Evolutionary conservation across 352 stramenopile species (phyloP).

Genomic region (Phytophthora sojae): DNA sequence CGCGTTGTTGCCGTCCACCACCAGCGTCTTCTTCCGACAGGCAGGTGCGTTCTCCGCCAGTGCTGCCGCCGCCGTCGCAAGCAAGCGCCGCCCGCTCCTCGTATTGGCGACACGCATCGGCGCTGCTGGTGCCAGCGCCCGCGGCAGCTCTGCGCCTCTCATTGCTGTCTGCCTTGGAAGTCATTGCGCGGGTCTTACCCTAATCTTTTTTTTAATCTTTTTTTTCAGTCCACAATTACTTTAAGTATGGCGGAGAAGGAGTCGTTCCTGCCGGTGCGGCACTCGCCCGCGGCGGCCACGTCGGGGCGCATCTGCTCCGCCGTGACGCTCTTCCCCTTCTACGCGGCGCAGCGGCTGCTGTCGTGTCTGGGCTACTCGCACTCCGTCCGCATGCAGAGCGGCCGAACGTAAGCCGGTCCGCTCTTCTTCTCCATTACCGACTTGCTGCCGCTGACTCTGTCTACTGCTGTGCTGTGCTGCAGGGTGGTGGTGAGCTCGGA

Average conservation of each 20-base stretch:
- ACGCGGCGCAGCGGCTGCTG: conserved; percentile 66
- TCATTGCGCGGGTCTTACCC: not conserved
- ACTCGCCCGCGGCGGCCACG: conserved; percentile 10
- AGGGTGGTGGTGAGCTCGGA: conserved; percentile 68
- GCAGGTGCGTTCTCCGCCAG: not conserved
- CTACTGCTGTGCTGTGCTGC: conserved; percentile 3
- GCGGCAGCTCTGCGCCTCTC: conserved; percentile 9
- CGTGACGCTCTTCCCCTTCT: conserved; percentile 69
- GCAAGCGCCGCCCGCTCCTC: conserved; percentile 8
- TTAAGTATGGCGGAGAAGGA: conserved; percentile 29
- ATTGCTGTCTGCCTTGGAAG: conserved; percentile 5
- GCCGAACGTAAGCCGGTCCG: conserved; percentile 53
- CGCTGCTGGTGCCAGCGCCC: not conserved
- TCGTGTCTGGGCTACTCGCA: conserved; percentile 79
- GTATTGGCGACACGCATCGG: not conserved
- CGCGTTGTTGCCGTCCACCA: conserved; percentile 75
- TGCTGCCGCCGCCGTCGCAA: conserved; percentile 13
- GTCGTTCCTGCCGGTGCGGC: conserved; percentile 39
- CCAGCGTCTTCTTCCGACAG: conserved; percentile 48
- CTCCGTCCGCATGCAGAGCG: conserved; percentile 75
- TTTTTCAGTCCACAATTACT: too few species aligned
- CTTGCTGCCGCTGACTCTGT: not conserved
- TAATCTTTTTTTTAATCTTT: not conserved
- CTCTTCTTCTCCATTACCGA: not conserved
- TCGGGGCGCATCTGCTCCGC: conserved; percentile 54